Evolutionary conservation across 2,329 filamentous ascomycete species (phyloP).

Genomic region (Dothistroma septosporum): DNA sequence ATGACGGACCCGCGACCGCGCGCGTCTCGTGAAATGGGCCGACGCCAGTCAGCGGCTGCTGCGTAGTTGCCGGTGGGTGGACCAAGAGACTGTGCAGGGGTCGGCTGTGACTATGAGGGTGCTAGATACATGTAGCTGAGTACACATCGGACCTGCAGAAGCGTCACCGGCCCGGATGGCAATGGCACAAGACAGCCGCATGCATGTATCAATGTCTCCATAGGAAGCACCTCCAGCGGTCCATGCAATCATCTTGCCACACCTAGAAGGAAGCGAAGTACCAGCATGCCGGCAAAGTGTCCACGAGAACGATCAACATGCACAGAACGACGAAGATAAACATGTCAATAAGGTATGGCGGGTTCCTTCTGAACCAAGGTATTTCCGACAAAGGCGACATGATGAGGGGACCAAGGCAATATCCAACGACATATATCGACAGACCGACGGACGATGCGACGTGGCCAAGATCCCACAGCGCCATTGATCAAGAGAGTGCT

Average conservation of each 20-base stretch:
- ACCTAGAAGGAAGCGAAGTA: slow-evolving; percentile 59
- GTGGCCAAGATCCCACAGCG: too few relatives aligned
- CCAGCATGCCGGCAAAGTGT: slow-evolving; percentile 38
- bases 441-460: too few relatives aligned
- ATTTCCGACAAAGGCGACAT: slow-evolving; percentile 14
- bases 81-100: slow-evolving; percentile 50
- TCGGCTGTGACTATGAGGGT: too few relatives aligned
- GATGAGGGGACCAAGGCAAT: slow-evolving; percentile 15
- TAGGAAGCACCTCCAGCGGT: slow-evolving; percentile 52
- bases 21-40: slow-evolving; percentile 60
- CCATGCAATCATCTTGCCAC: slow-evolving; percentile 62
- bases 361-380: slow-evolving; percentile 12
- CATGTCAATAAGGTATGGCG: slow-evolving; percentile 11
- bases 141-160: slow-evolving; percentile 35
- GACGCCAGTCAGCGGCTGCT: slow-evolving; percentile 55
- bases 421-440: neutral
- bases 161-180: slow-evolving; percentile 42
- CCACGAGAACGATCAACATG: slow-evolving; percentile 27
- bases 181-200: slow-evolving; percentile 43
- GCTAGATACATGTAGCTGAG: too few relatives aligned
- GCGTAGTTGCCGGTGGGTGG: slow-evolving; percentile 58
- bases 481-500: neutral
- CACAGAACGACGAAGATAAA: slow-evolving; percentile 8
- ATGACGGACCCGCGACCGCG: slow-evolving; percentile 56
- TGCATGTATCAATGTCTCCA: slow-evolving; percentile 37